Base-by-base conservation (phyloP, 805 yeast genomes). In the Metschnikowia kofuensis region DNA sequence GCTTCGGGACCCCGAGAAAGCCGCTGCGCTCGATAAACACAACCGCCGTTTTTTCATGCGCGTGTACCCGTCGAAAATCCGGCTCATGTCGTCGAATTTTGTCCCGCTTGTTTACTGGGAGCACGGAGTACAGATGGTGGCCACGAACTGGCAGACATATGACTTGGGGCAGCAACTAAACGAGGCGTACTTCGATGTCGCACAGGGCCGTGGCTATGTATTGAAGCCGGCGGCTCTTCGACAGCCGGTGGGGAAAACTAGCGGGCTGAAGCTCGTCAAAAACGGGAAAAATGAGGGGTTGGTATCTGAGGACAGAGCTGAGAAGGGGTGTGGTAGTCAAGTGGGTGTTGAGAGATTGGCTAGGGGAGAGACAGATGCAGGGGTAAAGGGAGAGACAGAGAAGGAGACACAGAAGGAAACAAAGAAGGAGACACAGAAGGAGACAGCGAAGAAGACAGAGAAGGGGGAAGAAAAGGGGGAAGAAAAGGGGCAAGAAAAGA, bases 111-210 rank as follows among this genome's bases (percentile, higher is more conserved):
- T 66, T 0, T 89, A 81, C 60, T 94, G 99, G 99, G 75, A 75
- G 43, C 71, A 78, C 41, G 99, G 99, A 0, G 85, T 79, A 10
- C 99, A 94, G 62, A 81, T 94, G 89, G 98, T 88, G 5, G 98
- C 99, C 0, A 84, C 96, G 0, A 94, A 92, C 62, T 92, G 97
- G 97, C 99, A 92, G 66, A 85, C 94, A 0, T 85, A 81, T 62
- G 99, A 94, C 61, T 50, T 82, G 14, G 97, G 97, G 0, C 92
- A 91, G 62, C 96, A 90, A 61, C 60, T 94, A 10, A 91, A 90
- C 63, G 87, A 87, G 53, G 88, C 96, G 4, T 69, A 90, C 78
- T 89, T 92, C 65, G 80, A 80, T 44, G 65, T 77, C 13, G 78
- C 80, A 0, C 71, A 76, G 12, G 77, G 72, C 40, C 69, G 77